A percentile compares a stretch with the other conserved stretches of the same genome.
These are phyloP conservation scores for Acorus gramineus DNA, from an alignment of 106 monocot genomes.

Conservation along the genomic window DNA sequence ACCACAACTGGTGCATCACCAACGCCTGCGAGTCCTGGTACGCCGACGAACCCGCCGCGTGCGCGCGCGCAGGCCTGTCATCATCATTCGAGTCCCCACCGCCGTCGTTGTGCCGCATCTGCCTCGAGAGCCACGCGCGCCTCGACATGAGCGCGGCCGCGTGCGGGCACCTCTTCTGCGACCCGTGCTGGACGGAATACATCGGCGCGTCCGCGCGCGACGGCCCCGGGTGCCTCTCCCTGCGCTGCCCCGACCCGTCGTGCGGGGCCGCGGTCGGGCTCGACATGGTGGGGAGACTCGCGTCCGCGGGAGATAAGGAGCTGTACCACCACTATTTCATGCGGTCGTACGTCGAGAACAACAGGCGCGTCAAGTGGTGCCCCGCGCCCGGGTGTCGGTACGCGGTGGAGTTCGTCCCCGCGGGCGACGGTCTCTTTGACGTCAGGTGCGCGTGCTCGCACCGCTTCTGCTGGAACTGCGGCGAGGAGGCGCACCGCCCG, in stretches of 20 bases:
- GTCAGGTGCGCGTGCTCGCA: not conserved
- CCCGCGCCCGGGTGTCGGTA: constrained; percentile 2
- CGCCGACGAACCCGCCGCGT: not conserved
- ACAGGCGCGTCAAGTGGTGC: not conserved
- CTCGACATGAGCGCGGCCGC: not conserved
- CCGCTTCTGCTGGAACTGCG: not conserved
- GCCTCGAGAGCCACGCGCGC: not conserved
- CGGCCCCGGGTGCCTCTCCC: not conserved
- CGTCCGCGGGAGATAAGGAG: not conserved
- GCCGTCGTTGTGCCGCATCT: not conserved
- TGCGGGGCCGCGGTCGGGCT: not conserved
- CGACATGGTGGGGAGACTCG: not conserved
- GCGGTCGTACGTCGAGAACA: not conserved
- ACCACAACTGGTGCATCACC: not conserved
- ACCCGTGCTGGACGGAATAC: not conserved
- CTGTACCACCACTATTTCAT: not conserved
- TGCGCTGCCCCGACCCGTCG: not conserved
- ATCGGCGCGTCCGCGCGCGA: not conserved
- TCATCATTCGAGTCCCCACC: not conserved
- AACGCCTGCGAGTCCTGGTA: not conserved
- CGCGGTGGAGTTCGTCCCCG: not conserved
- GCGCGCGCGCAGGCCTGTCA: not conserved
- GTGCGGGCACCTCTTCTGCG: not conserved
- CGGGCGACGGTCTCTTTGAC: not conserved
- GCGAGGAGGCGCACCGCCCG: constrained; percentile 1